phyloP scores from a whole-genome alignment of 2,329 filamentous ascomycete genomes.

The Fonsecaea erecta region DNA sequence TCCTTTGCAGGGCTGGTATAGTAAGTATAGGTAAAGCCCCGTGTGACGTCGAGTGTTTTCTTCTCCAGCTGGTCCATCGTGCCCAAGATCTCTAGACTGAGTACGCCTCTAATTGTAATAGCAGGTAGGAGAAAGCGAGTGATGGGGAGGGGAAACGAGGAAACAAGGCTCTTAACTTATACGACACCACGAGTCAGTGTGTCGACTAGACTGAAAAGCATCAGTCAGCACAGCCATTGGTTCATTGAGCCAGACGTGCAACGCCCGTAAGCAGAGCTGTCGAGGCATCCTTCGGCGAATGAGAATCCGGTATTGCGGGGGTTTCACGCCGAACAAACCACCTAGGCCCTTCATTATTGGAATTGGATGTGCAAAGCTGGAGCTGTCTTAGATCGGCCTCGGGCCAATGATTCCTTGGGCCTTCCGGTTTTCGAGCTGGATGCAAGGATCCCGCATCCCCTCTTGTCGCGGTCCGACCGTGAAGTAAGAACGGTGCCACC shows the following conservation, averaged over 20 bases:
- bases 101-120: background rate
- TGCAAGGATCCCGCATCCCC: background rate
- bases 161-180: slow-evolving; percentile 1
- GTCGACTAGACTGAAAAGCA: background rate
- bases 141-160: background rate
- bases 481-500: background rate
- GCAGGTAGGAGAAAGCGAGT: background rate
- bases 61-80: slow-evolving; percentile 24
- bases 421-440: background rate
- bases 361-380: background rate
- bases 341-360: no score
- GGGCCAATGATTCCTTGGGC: background rate
- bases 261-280: background rate
- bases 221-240: background rate
- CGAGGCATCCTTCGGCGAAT: background rate
- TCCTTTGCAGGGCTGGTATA: slow-evolving; percentile 41
- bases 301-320: background rate
- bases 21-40: slow-evolving; percentile 47
- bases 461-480: background rate
- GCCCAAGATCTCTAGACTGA: background rate
- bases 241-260: background rate
- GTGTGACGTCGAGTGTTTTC: slow-evolving; percentile 24
- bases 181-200: background rate
- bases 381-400: background rate
- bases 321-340: background rate